Base-by-base conservation (phyloP, 345 rosid genomes). In the Ailanthus altissimus region DNA sequence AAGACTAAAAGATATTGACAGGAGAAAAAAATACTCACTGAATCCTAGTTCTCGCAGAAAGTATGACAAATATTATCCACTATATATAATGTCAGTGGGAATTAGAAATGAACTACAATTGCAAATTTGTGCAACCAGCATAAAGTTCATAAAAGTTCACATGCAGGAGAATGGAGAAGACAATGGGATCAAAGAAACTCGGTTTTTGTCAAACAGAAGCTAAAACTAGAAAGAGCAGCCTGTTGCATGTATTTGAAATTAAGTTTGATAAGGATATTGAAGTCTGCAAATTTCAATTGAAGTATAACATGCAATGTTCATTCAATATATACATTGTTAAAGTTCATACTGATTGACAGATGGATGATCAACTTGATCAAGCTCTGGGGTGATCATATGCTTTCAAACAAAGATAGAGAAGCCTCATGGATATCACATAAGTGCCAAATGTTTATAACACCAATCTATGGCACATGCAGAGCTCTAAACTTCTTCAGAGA, bases 21-120 rank as follows among this genome's bases (percentile, higher is more conserved):
- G n/a, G 58, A 49, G 18, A 59, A 25, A 40, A 57, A 72, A 23
- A 9, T 58, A 73, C 67, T 23, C 58, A 26, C 18, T 38, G 25
- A 47, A 18, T 49, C 21, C 54, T 50, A 4, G 16, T 18, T 26
- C 82, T 76, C 62, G 67, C 38, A 38, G 60, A 23, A 49, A 36
- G 15, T 13, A 53, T 8, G 18, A 38, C 8, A 45, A 74, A 64
- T 16, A 10, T 6, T 49, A 54, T 60, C 62, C 28, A 65, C 56
- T 4, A 6, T 26, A 21, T 36, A 32, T 32, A 32, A 32, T 32
- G 38, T 3, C 38, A 32, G 2, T 32, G 38, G 38, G 1, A 32
- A 32, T 32, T 32, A 32, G 38, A 32, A 32, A 32, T 1, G 38
- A 32, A 32, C 38, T 32, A 32, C 3, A 32, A 32, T 32, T 1